phyloP scores from a whole-genome alignment of 257 asterid genomes.

The Ocimum tenuiflorum region DNA sequence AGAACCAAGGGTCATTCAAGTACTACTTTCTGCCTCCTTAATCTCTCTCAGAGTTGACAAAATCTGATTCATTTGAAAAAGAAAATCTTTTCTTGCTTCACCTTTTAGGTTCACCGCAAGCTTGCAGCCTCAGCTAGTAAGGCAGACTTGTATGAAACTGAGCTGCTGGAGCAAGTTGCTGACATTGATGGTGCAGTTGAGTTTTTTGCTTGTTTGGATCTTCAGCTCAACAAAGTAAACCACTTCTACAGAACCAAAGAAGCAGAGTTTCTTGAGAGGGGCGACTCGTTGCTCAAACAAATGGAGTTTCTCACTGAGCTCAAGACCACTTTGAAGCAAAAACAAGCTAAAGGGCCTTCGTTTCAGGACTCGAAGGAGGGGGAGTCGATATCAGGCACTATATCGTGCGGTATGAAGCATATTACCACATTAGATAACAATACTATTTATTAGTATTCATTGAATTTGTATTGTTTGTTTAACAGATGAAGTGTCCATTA shows the following conservation, averaged over 20 bases:
- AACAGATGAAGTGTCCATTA: constrained; percentile 51
- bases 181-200: constrained; percentile 64
- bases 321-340: constrained; percentile 39
- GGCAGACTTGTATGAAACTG: constrained; percentile 69
- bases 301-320: constrained; percentile 75
- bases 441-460: neutral
- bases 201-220: constrained; percentile 73
- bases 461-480: neutral
- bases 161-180: constrained; percentile 68
- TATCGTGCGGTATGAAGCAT: constrained; percentile 58
- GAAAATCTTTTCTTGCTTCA: neutral
- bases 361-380: constrained; percentile 52
- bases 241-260: constrained; percentile 69
- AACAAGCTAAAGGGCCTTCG: constrained; percentile 31
- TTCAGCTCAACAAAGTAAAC: constrained; percentile 88
- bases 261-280: constrained; percentile 76
- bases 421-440: constrained; percentile 2
- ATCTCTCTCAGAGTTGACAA: neutral
- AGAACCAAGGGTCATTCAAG: constrained; percentile 58
- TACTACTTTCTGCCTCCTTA: constrained; percentile 30
- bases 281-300: constrained; percentile 69
- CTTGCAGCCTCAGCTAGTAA: constrained; percentile 39
- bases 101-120: constrained; percentile 62
- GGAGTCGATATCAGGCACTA: constrained; percentile 67
- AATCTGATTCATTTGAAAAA: neutral